phyloP scores from a whole-genome alignment of 345 rosid species.

The Rhodamnia argentea region DNA sequence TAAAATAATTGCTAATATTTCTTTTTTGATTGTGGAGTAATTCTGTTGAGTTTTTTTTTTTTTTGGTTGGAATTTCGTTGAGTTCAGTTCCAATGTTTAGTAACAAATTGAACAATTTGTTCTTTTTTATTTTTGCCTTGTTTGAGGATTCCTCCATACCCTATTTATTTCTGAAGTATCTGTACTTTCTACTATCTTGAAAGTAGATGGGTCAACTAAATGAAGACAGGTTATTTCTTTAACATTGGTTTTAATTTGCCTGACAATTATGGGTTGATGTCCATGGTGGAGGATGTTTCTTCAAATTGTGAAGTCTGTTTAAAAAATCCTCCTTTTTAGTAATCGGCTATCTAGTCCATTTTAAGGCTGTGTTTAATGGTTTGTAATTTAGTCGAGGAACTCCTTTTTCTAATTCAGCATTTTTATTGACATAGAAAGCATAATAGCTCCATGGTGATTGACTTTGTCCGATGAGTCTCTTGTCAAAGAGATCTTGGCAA shows the following conservation, averaged over 20 bases:
- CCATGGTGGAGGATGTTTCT: not conserved
- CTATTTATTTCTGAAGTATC: not conserved
- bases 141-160: not conserved
- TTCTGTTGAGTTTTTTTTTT: not conserved
- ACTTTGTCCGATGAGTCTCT: no score
- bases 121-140: not conserved
- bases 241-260: not conserved
- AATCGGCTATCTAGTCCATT: no score
- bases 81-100: not conserved
- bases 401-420: no score
- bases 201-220: not conserved
- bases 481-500: no score
- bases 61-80: no score
- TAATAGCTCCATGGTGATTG: no score
- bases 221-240: not conserved
- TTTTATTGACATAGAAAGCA: no score
- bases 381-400: no score
- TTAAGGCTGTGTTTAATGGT: no score
- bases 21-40: not conserved
- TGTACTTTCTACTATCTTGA: not conserved
- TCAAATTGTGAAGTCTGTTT: no score
- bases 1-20: not conserved
- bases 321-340: no score
- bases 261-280: not conserved
- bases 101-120: not conserved